Base-by-base conservation (phyloP, 345 rosid genomes). In the Mercurialis annua region DNA sequence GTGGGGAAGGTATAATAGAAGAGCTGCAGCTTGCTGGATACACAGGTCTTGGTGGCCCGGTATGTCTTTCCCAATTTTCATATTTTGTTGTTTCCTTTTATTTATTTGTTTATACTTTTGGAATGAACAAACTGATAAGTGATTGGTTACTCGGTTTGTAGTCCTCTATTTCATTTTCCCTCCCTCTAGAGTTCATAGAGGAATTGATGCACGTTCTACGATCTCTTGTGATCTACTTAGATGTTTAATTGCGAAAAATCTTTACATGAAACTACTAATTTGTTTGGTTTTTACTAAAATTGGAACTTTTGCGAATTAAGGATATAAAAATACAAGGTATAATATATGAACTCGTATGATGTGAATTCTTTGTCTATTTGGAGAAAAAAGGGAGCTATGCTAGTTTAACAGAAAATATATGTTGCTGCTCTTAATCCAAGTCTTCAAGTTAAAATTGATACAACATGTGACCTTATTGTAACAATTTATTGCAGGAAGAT, bases 1-100 rank as follows among this genome's bases (percentile, higher is more conserved):
- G 94, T 21, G 87, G 90, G 15, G 96, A 90, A 62, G 98, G 97
- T 60, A 75, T 90, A 71, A 27, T 80, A 68, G 88, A 90, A 72
- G 97, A 90, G 83, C 82, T 90, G 50, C 78, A 73, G 63, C 79
- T 82, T 69, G 88, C 92, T 53, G 92, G 97, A 77, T 87, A 70
- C 73, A 78, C 83, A 27, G 94, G 77, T 70, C 85, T 90, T 71
- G 97, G 98, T 69, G 98, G 98, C 58, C 96, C 96, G 1, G 97
- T 93, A 79, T 81, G 88, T 65, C 21, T 1, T 12, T 31, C n/a
- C 21, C 11, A n/a, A 18, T 12, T 55, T 30, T 2, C 29, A 8
- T 23, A 23, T 23, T 23, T 14, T 44, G 1, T 1, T 9, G 6
- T 55, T 17, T 21, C 20, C 20, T 21, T 21, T 23, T 52, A 1